These are phyloP conservation scores for Tephrocybe sp. DNA, from an alignment of 768 basidiomycete species.

Conservation along the genomic window DNA sequence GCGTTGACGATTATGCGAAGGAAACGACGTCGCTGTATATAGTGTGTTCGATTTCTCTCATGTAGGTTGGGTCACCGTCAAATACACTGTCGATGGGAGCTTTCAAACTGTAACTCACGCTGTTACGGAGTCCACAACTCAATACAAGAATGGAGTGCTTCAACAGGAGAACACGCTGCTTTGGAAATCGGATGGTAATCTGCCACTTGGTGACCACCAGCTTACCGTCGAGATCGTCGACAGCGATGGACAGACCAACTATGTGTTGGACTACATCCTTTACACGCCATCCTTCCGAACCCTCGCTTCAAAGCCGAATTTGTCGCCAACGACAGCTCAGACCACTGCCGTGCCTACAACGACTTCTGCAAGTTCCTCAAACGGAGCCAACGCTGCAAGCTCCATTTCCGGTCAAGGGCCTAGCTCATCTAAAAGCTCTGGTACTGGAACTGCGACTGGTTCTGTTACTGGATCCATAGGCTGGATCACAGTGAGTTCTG, in stretches of 20 bases:
- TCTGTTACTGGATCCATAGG: not conserved
- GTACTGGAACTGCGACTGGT: not conserved
- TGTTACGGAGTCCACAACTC: constrained; percentile 18
- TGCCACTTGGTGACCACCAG: constrained; percentile 22
- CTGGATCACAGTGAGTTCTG: not conserved
- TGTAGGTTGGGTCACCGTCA: constrained; percentile 19
- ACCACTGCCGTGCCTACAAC: not conserved
- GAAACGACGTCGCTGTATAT: constrained; percentile 22
- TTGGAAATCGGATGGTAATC: constrained; percentile 18
- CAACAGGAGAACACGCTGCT: constrained; percentile 24
- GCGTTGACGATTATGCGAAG: constrained; percentile 4
- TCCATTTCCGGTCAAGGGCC: not conserved
- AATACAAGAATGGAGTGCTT: constrained; percentile 17
- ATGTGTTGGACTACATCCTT: constrained; percentile 26
- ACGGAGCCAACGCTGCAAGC: not conserved
- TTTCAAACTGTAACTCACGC: constrained; percentile 18
- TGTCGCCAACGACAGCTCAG: not conserved
- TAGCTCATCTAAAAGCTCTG: not conserved
- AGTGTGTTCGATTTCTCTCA: constrained; percentile 23
- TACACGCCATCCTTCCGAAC: constrained; percentile 22
- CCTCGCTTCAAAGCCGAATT: constrained; percentile 2
- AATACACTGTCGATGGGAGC: constrained; percentile 23
- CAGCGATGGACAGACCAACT: constrained; percentile 20
- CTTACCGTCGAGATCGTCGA: constrained; percentile 21
- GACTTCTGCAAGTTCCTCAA: not conserved